A percentile compares a stretch with the other conserved stretches of the same genome.
phyloP scores from a whole-genome alignment of 257 asterid species.

The Schizonepeta tenuifolia region DNA sequence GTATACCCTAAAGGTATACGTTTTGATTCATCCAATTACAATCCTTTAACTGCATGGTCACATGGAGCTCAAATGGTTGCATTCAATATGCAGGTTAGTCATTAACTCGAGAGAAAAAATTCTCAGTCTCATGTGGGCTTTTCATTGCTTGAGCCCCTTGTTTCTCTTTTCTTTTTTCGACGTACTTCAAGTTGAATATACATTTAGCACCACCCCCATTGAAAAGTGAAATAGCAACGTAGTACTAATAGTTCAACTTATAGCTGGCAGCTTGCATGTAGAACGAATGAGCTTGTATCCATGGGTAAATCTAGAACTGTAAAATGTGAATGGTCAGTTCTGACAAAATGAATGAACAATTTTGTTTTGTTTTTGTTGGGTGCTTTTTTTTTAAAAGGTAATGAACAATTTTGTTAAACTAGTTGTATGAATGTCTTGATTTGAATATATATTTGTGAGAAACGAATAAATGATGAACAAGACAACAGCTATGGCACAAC shows the following conservation, averaged over 20 bases:
- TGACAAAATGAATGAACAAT: constrained; percentile 5
- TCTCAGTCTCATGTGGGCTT: background rate
- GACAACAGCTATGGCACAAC: background rate
- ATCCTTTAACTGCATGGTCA: constrained; percentile 87
- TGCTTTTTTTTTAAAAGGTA: no score
- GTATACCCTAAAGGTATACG: constrained; percentile 90
- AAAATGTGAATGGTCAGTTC: background rate
- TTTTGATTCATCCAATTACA: constrained; percentile 88
- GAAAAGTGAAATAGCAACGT: no score
- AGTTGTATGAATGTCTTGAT: background rate
- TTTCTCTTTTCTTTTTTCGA: no score
- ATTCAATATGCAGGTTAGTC: constrained; percentile 89
- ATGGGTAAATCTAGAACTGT: background rate
- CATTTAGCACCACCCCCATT: no score
- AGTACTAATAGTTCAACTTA: no score
- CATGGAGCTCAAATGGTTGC: constrained; percentile 99
- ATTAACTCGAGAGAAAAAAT: constrained; percentile 17
- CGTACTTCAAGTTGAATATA: no score
- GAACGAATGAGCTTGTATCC: no score
- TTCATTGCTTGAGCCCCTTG: constrained; percentile 17
- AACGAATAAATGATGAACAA: background rate
- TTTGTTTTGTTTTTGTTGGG: no score
- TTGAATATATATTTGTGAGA: background rate
- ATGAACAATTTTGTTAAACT: no score
- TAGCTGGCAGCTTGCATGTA: no score